Conservation (phyloP, 2,329 filamentous ascomycete species). For the Colletotrichum horii region DNA sequence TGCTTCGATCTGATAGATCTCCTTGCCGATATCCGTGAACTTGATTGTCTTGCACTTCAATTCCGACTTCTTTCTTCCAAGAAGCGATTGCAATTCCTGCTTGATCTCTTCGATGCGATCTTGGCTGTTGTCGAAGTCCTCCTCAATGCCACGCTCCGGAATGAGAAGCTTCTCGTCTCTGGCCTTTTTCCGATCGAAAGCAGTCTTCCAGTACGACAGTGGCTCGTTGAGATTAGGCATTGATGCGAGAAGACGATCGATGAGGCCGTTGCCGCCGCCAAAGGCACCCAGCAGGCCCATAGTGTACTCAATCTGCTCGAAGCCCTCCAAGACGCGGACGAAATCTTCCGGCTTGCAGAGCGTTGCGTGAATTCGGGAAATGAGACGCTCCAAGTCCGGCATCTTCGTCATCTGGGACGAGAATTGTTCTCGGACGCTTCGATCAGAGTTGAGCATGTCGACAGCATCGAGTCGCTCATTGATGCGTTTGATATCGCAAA, state of each 20-base stretch:
- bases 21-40: constrained; percentile 89
- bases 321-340: constrained; percentile 90
- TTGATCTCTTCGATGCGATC: constrained; percentile 79
- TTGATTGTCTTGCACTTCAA: constrained; percentile 76
- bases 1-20: constrained; percentile 94
- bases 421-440: constrained; percentile 82
- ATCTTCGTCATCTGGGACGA: constrained; percentile 87
- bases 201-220: constrained; percentile 85
- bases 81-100: constrained; percentile 70
- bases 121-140: constrained; percentile 88
- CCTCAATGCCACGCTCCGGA: constrained; percentile 85
- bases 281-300: constrained; percentile 79
- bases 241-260: constrained; percentile 79
- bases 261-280: constrained; percentile 79
- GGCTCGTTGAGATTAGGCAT: constrained; percentile 85
- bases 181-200: constrained; percentile 84
- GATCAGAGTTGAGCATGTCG: constrained; percentile 87
- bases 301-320: constrained; percentile 97
- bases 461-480: constrained; percentile 95
- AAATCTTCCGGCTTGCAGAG: constrained; percentile 93
- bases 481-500: constrained; percentile 86
- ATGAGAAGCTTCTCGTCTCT: constrained; percentile 82
- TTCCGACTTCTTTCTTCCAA: constrained; percentile 74
- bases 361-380: constrained; percentile 92
- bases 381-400: constrained; percentile 91